phyloP scores from a whole-genome alignment of 2,329 filamentous ascomycete genomes.

The Hypoxylon sp. region DNA sequence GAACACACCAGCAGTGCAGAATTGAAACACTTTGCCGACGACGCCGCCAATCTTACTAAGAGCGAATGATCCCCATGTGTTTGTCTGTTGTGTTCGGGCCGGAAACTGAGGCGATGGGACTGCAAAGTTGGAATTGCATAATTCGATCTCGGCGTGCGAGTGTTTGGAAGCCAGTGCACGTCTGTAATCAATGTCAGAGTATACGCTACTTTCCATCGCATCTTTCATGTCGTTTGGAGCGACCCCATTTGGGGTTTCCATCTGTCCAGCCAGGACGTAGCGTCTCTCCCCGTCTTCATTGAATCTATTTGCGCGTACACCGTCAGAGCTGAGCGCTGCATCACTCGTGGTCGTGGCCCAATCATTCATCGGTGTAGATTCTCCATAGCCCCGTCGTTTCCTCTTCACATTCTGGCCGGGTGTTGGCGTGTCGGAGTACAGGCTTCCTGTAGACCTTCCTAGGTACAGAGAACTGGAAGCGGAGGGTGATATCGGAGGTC shows the following conservation, averaged over 20 bases:
- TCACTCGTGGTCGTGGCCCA: constrained; percentile 48
- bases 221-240: constrained; percentile 52
- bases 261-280: constrained; percentile 69
- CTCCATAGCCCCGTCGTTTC: constrained; percentile 60
- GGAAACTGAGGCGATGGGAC: constrained; percentile 41
- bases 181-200: constrained; percentile 71
- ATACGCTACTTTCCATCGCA: constrained; percentile 67
- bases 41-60: constrained; percentile 75
- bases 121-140: constrained; percentile 51
- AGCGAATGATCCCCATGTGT: constrained; percentile 71
- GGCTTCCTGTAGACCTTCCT: constrained; percentile 57
- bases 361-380: constrained; percentile 55
- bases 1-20: constrained; percentile 82
- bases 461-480: constrained; percentile 58
- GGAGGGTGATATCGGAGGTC: constrained; percentile 61
- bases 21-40: constrained; percentile 85
- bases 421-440: constrained; percentile 57
- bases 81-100: constrained; percentile 47
- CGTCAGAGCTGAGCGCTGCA: constrained; percentile 51
- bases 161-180: constrained; percentile 66
- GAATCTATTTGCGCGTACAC: constrained; percentile 41
- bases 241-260: constrained; percentile 62
- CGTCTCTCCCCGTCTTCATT: constrained; percentile 48
- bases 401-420: constrained; percentile 60
- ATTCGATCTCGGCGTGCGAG: constrained; percentile 57